These are phyloP conservation scores for Scheffersomyces coipomensis DNA, from an alignment of 805 yeast genomes.

Conservation along the genomic window DNA sequence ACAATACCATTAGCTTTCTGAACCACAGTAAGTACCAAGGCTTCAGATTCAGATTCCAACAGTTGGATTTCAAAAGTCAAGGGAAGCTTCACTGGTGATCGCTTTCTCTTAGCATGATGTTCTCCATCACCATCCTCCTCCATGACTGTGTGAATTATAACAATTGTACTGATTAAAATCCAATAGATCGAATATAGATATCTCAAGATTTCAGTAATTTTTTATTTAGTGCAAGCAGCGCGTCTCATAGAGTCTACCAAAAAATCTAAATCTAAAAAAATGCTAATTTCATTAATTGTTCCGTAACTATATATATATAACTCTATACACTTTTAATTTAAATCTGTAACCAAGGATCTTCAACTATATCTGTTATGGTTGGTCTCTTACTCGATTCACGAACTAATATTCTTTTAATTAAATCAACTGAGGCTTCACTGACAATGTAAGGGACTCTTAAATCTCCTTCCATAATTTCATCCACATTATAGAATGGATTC, in stretches of 20 bases:
- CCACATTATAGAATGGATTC: constrained; percentile 93
- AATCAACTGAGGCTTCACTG: constrained; percentile 56
- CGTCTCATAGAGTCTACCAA: too few relatives aligned
- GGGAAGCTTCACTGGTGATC: not conserved
- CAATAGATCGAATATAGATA: too few relatives aligned
- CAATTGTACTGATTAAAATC: too few relatives aligned
- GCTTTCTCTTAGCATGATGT: too few relatives aligned
- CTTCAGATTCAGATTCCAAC: not conserved
- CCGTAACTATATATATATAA: not conserved
- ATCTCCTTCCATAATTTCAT: constrained; percentile 91
- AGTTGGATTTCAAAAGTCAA: not conserved
- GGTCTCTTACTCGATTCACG: constrained; percentile 70
- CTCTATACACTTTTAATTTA: not conserved
- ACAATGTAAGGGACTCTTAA: constrained; percentile 67
- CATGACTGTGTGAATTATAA: too few relatives aligned
- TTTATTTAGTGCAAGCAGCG: too few relatives aligned
- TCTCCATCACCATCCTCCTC: too few relatives aligned
- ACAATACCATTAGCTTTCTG: constrained; percentile 6
- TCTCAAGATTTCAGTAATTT: too few relatives aligned
- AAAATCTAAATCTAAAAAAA: too few relatives aligned
- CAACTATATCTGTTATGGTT: constrained; percentile 64
- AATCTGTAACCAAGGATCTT: constrained; percentile 61
- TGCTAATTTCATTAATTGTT: too few relatives aligned
- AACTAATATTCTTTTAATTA: constrained; percentile 66
- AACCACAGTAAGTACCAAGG: constrained; percentile 10